Conservation (phyloP, 768 basidiomycete genomes). For the Lentinula sp. region DNA sequence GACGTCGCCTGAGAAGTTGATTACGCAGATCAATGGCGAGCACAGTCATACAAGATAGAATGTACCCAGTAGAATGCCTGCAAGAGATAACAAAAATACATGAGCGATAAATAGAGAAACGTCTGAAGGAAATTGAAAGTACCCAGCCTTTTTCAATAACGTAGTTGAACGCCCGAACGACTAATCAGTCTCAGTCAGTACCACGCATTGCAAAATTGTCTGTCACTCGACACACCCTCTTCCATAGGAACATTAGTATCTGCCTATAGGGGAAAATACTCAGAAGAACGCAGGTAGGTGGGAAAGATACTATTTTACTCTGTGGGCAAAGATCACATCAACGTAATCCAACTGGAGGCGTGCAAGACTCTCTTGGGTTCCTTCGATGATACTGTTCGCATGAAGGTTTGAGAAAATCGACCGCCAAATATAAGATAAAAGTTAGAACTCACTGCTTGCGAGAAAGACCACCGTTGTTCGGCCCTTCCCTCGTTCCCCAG, state of each 20-base stretch:
- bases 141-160: conserved; percentile 72
- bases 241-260: conserved; percentile 51
- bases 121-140: neutral
- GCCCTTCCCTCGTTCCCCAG: conserved; percentile 61
- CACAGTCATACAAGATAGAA: neutral
- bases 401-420: neutral
- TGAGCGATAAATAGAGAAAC: neutral
- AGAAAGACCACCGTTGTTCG: conserved; percentile 51
- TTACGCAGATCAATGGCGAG: neutral
- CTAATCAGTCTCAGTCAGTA: conserved; percentile 5
- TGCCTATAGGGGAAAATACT: neutral
- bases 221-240: conserved; percentile 28
- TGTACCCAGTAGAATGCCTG: conserved; percentile 58
- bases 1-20: conserved; percentile 41
- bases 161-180: conserved; percentile 76
- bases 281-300: neutral
- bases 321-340: conserved; percentile 67
- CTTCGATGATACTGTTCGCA: conserved; percentile 61
- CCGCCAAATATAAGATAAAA: conserved; percentile 48
- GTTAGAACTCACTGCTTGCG: conserved; percentile 57
- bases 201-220: neutral
- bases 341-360: conserved; percentile 74
- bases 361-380: conserved; percentile 57
- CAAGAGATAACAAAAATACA: neutral
- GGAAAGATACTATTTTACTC: conserved; percentile 42